Evolutionary conservation across 805 yeast genomes (phyloP), one percentile per base, ranked within the genome.

Genomic region (Teunomyces panamensis): DNA sequence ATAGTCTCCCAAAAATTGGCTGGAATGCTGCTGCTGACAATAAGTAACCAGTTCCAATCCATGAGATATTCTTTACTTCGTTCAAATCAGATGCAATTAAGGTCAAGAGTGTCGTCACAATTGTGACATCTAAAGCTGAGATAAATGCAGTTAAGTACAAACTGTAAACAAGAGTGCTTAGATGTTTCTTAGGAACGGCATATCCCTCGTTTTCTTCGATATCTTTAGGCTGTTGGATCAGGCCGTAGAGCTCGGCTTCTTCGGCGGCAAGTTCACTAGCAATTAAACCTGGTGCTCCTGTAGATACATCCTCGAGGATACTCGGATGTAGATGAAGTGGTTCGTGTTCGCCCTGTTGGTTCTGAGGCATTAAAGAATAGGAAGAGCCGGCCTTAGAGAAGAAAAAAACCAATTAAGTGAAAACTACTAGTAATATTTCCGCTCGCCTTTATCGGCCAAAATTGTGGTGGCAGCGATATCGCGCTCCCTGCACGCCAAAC

Each of bases 31-130:
- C 81, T 39, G 84, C 79, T 1, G 89, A 79, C 37, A 85, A 65
- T 37, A 85, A 65, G 56, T 85, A 85, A 0, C 88, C 78, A 0
- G 89, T 82, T 2, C 88, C 90, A 20, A 85, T 82, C 89, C 89
- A 85, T 11, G 89, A 77, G 26, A 84, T 74, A 51, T 78, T 78
- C 3, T 82, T 80, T 39, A 84, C 69, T 0, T 83, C 84, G 53
- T 84, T 68, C 56, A 85, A 76, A 55, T 85, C 89, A 1, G 87
- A 81, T 0, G 89, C 87, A 47, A 85, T 84, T 27, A 78, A 77
- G 1, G 87, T 73, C 56, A 84, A 66, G 26, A 84, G 64, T 0
- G 90, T 84, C 0, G 89, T 77, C 13, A 85, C 84, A 24, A 85
- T 41, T 3, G 91, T 85, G 14, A 80, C 73, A 58, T 85, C 92